Base-by-base conservation (phyloP, 495 filamentous ascomycete genomes). In the Parmelia sp. region DNA sequence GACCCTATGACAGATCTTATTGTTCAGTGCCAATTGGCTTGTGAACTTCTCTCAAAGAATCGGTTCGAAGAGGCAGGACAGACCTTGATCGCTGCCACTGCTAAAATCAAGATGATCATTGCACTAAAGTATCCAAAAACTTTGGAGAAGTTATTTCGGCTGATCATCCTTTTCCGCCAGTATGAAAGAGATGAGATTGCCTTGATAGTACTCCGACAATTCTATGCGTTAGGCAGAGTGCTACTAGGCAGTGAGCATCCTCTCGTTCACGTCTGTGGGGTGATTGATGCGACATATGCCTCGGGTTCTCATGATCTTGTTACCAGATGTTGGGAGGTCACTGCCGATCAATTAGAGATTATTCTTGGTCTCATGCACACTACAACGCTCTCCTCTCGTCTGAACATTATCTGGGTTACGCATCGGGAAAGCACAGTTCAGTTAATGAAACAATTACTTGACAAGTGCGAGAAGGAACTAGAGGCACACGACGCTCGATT, bases 211-310 rank as follows among this genome's bases (percentile, higher is more conserved):
- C 44, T 65, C 3, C 57, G 44, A 15, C 33, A 60, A 15, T 29
- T 60, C 47, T 58, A 42, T 19, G 35, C 23, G 31, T 17, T 51
- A 11, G 45, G 56, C 31, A 40, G 44, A 40, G 10, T 60, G 23
- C 25, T 65, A 15, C 21, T 65, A 25, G 63, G 63, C 8, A n/a
- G 7, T 29, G 15, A 42, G 23, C 63, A 65, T 23, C 63, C 63
- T 42, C 35, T 65, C 3, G n/a, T 0, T 42, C 42, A 25, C 15
- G 33, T 65, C 12, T 40, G 0, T 2, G n/a, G 8, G 31, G 60
- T 44, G 57, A n/a, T 60, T 55, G 33, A 33, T 25, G 31, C 15
- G n/a, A 14, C 55, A 23, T 15, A 35, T 37, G 9, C 33, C 15
- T 25, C 63, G n/a, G 21, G 44, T 3, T 39, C 53, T 9, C 15